Evolutionary conservation across 371 early-diverging fungal genomes (phyloP).

Genomic region (Apophysomyces sp.): DNA sequence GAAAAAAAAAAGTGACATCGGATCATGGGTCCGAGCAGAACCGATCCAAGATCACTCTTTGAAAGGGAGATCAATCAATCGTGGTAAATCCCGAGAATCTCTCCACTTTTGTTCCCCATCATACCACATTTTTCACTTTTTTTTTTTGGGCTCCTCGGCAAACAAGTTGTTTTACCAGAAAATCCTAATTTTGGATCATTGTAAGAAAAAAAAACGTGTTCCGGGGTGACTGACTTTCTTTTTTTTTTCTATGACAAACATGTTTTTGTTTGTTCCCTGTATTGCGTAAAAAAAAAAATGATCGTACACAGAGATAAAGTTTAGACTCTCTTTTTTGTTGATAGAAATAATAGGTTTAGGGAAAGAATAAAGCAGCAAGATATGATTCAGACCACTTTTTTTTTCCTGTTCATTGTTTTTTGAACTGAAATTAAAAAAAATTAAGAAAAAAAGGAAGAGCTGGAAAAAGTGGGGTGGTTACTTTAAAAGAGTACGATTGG

Average conservation of each 20-base stretch:
- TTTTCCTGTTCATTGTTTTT: too few species aligned
- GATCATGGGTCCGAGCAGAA: too few species aligned
- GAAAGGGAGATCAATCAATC: too few species aligned
- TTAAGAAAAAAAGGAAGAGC: not conserved
- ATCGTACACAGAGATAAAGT: not conserved
- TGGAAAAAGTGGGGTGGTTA: slow-evolving; percentile 1
- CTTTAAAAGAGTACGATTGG: not conserved
- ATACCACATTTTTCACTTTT: not conserved
- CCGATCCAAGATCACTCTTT: too few species aligned
- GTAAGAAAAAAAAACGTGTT: not conserved
- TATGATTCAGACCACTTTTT: too few species aligned
- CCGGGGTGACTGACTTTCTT: not conserved
- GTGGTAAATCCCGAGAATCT: not conserved
- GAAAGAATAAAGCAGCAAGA: too few species aligned
- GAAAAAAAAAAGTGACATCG: too few species aligned
- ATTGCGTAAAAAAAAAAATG: not conserved
- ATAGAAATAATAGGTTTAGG: too few species aligned
- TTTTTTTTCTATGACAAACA: too few species aligned
- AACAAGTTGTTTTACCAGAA: not conserved
- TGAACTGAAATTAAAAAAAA: not conserved
- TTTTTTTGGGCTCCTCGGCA: not conserved
- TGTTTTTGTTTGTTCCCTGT: not conserved
- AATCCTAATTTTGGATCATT: not conserved
- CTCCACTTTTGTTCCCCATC: not conserved
- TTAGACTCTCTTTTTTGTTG: not conserved